Evolutionary conservation across 2,329 filamentous ascomycete species (phyloP).

Genomic region (Blumeriella jaapii): DNA sequence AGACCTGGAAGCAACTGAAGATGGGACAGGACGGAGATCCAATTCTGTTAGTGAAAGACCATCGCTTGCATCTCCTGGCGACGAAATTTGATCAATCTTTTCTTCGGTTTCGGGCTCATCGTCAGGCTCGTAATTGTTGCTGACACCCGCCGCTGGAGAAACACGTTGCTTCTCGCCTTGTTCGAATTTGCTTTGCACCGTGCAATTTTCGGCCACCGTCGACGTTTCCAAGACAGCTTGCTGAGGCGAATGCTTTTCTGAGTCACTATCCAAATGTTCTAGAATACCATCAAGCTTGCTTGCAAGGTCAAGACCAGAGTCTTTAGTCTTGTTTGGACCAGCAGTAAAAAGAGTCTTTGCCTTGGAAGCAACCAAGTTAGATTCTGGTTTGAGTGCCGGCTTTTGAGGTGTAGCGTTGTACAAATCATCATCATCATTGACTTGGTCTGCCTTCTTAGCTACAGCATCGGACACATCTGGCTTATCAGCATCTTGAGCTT

Average conservation of each 20-base stretch:
- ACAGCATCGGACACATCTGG: not conserved
- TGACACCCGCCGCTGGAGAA: too few relatives aligned
- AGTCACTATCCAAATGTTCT: not conserved
- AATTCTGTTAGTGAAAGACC: too few relatives aligned
- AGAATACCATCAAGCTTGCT: constrained; percentile 1
- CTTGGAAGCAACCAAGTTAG: not conserved
- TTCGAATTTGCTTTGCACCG: too few relatives aligned
- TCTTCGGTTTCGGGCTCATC: too few relatives aligned
- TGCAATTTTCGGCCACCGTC: too few relatives aligned
- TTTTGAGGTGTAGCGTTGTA: constrained; percentile 4
- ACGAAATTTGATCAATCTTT: too few relatives aligned
- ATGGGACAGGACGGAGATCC: too few relatives aligned
- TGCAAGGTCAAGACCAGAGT: constrained; percentile 4
- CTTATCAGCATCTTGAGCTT: constrained; percentile 2
- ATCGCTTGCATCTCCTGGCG: too few relatives aligned
- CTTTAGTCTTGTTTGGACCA: not conserved
- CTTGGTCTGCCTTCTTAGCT: not conserved
- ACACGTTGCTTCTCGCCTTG: too few relatives aligned
- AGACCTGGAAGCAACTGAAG: too few relatives aligned
- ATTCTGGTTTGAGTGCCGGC: not conserved
- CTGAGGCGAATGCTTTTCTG: not conserved
- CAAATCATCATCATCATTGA: constrained; percentile 1
- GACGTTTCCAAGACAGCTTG: too few relatives aligned
- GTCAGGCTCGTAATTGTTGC: too few relatives aligned
- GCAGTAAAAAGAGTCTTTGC: not conserved